phyloP scores from a whole-genome alignment of 2,329 filamentous ascomycete species.

The Pestalotiopsis fici region DNA sequence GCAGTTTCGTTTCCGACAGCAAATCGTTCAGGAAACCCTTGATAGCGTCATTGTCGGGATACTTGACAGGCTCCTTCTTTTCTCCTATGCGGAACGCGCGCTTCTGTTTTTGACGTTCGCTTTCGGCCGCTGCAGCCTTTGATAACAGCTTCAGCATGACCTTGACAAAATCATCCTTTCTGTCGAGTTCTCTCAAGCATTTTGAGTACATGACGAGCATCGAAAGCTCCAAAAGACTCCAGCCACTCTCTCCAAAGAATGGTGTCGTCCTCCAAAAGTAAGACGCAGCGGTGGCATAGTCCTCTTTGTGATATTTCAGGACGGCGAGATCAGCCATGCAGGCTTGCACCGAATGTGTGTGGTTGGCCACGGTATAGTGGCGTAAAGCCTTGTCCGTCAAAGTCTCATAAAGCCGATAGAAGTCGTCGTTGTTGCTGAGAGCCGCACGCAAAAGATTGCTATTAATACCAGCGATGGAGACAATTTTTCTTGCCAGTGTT shows the following conservation, averaged over 20 bases:
- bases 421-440: conserved; percentile 62
- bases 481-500: background rate
- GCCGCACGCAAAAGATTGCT: conserved; percentile 61
- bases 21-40: conserved; percentile 50
- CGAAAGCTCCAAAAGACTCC: conserved; percentile 77
- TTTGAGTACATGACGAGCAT: conserved; percentile 85
- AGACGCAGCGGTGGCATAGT: conserved; percentile 72
- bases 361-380: conserved; percentile 79
- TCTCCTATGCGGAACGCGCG: conserved; percentile 34
- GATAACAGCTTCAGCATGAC: conserved; percentile 74
- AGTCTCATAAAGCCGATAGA: conserved; percentile 68
- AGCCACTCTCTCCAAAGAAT: conserved; percentile 76
- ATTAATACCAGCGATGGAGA: conserved; percentile 46
- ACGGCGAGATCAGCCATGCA: conserved; percentile 84
- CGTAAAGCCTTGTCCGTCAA: conserved; percentile 84
- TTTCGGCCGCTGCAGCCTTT: conserved; percentile 62
- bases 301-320: conserved; percentile 74
- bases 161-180: conserved; percentile 77
- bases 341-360: conserved; percentile 74
- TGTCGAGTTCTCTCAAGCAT: conserved; percentile 76
- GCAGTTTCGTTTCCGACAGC: conserved; percentile 42
- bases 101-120: conserved; percentile 45
- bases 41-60: conserved; percentile 37
- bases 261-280: conserved; percentile 80
- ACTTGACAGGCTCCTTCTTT: conserved; percentile 30